Base-by-base conservation (phyloP, 129 eudicot species). In the Solidago caesia region DNA sequence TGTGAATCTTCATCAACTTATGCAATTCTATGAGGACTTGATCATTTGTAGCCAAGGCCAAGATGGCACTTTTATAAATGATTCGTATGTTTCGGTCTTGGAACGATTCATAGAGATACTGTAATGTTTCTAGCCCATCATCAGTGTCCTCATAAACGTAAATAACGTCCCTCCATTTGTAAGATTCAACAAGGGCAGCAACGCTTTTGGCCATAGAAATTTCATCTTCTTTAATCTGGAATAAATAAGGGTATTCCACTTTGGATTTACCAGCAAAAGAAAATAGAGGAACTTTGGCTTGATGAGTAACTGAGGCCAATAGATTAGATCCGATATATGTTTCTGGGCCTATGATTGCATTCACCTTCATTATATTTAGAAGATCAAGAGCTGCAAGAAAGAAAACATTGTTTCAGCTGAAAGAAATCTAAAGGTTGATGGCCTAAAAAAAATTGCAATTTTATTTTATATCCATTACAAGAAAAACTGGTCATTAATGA, bases 331-430 rank as follows among this genome's bases (percentile, higher is more conserved):
- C 82, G 8, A 61, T 56, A 4, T 46, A 29, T 5, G 72, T 61
- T 67, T 78, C 77, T n/a, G 82, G 76, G 66, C 86, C 86, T 51
- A 77, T 60, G 51, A 82, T 72, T 43, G 79, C 73, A 9, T 64
- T 77, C 66, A 77, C 85, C 45, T 77, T 77, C 5, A 57, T 48
- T 11, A 21, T 72, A 11, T 82, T 53, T 33, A 68, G 42, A 1
- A 70, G 80, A 75, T 67, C 66, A 26, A 56, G 53, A 51, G 79
- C 87, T 86, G 85, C 39, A 21, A 21, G 21, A 21, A 21, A 21
- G 21, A 21, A 21, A 21, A 21, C 21, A 21, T 21, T 21, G 21
- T 21, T 21, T 21, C 21, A 21, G 21, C 21, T 21, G 21, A 21
- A 21, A 21, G 21, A 21, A 21, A 21, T 21, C 21, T 21, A 21